Evolutionary conservation across 257 asterid genomes (phyloP).

Genomic region (Solanum boliviense): DNA sequence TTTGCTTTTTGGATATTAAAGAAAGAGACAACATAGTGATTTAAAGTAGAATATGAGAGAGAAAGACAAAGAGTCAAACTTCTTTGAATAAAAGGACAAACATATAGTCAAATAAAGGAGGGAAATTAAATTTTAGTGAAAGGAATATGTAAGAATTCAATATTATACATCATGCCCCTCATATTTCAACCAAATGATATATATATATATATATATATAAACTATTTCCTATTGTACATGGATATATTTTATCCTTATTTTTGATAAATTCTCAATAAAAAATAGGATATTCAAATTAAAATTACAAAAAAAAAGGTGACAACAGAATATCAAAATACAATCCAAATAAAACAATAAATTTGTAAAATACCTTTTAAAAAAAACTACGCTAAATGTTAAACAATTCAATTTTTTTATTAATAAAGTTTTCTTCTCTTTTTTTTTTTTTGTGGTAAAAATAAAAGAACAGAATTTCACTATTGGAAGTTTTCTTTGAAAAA

Average conservation of each 20-base stretch:
- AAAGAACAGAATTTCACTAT: background rate
- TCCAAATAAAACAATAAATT: too few relatives aligned
- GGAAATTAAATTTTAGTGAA: background rate
- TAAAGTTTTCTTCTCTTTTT: background rate
- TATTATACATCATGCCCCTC: background rate
- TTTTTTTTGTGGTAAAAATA: background rate
- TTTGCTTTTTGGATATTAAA: constrained; percentile 5
- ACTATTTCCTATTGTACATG: too few relatives aligned
- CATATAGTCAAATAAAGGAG: background rate
- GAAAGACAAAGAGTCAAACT: background rate
- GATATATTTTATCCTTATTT: too few relatives aligned
- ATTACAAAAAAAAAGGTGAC: background rate
- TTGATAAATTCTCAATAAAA: background rate
- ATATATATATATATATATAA: background rate
- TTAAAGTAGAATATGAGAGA: background rate
- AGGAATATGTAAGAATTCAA: background rate
- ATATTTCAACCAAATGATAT: background rate
- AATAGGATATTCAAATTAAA: background rate
- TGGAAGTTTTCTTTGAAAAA: background rate
- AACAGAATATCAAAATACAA: too few relatives aligned
- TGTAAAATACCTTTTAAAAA: too few relatives aligned
- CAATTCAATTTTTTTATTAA: background rate
- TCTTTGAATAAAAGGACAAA: background rate
- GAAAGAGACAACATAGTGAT: background rate
- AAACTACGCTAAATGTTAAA: background rate